Evolutionary conservation across 345 rosid genomes (phyloP).

Genomic region (Camelina hispida): DNA sequence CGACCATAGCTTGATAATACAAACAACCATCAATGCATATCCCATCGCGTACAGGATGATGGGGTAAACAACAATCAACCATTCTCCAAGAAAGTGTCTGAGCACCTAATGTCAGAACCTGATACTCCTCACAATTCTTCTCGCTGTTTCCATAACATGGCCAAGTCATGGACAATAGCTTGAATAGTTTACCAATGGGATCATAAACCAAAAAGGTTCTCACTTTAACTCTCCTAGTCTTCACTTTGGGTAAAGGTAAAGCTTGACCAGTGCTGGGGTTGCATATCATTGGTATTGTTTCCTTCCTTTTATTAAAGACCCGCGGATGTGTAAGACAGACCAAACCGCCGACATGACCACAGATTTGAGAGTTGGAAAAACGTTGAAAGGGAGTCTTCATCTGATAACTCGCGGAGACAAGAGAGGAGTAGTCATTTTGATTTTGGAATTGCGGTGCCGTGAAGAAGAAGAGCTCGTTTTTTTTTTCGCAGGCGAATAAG

Average conservation of each 20-base stretch:
- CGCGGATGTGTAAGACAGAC: not conserved
- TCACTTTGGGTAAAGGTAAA: not conserved
- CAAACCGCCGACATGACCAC: not conserved
- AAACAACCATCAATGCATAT: constrained; percentile 10
- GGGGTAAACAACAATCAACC: not conserved
- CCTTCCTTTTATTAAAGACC: not conserved
- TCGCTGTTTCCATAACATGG: not conserved
- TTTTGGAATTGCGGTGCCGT: not conserved
- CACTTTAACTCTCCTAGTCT: not conserved
- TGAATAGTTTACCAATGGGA: not conserved
- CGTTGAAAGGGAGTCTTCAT: not conserved
- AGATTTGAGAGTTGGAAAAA: not conserved
- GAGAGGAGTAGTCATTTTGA: not conserved
- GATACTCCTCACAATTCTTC: not conserved
- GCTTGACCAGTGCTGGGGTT: not conserved
- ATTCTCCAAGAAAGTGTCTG: not conserved
- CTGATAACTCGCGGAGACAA: not conserved
- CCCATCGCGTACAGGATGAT: not conserved
- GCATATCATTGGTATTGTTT: not conserved
- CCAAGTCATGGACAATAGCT: not conserved
- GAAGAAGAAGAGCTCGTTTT: not conserved
- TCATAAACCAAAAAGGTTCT: not conserved
- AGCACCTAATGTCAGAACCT: not conserved
- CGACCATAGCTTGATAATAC: not conserved
- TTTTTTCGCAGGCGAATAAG: not conserved